These are phyloP conservation scores for Gonapodya prolifera DNA, from an alignment of 192 early-diverging fungal genomes.

Conservation along the genomic window DNA sequence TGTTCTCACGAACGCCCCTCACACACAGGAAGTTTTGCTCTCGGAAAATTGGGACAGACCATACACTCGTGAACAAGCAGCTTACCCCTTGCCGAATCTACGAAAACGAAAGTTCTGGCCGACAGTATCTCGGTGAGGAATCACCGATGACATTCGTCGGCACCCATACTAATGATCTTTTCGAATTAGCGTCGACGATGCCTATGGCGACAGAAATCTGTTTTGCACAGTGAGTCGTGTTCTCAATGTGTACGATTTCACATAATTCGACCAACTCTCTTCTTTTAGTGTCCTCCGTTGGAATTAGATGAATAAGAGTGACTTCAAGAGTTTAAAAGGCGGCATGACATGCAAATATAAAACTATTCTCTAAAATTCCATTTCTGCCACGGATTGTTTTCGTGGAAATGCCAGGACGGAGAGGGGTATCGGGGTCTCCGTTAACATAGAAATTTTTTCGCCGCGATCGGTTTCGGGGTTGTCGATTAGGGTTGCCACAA, in stretches of 20 bases:
- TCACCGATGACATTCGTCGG: constrained; percentile 8
- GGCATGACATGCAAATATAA: no score
- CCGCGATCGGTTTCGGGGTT: background rate
- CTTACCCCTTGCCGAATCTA: constrained; percentile 74
- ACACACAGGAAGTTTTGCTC: constrained; percentile 65
- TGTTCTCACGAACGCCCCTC: constrained; percentile 77
- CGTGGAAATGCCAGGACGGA: background rate
- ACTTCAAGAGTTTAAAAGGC: no score
- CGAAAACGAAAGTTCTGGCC: constrained; percentile 96
- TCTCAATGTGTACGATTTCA: no score
- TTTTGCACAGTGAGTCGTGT: constrained; percentile 14
- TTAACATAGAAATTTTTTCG: background rate
- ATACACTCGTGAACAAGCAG: constrained; percentile 78
- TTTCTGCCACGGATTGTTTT: background rate
- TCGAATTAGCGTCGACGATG: constrained; percentile 57
- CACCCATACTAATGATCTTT: background rate
- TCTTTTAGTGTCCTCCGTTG: background rate
- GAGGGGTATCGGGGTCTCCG: background rate
- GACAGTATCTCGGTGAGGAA: constrained; percentile 61
- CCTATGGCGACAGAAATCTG: constrained; percentile 88
- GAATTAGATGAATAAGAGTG: background rate
- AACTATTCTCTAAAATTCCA: background rate
- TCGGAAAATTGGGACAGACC: constrained; percentile 73
- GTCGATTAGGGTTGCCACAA: constrained; percentile 9
- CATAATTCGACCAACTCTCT: no score